Base-by-base conservation (phyloP, 805 yeast genomes). In the Wickerhamomyces sydowiorum region DNA sequence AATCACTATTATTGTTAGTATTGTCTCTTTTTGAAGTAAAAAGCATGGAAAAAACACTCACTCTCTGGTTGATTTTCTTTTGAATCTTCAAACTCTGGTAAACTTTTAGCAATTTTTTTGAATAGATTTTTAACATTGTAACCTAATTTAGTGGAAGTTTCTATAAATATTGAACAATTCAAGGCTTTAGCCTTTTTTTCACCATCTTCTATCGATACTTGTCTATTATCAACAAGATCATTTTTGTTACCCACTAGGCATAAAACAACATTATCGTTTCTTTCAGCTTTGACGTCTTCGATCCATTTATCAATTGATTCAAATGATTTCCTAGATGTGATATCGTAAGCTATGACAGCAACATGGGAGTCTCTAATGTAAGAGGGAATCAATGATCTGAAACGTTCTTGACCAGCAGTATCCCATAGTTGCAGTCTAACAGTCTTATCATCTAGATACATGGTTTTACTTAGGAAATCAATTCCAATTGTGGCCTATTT, bases 391-490 rank as follows among this genome's bases (percentile, higher is more conserved):
- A 93, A 75, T 15, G 96, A 85, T 57, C 98, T 73, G 70, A 93
- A 93, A 53, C 99, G 70, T 63, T 93, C 99, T 65, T 90, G 98
- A 14, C 98, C 96, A 1, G 96, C 96, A 4, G 98, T 90, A 61
- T 90, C 98, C 98, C 99, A 93, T 44, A 93, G 69, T 66, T 93
- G 99, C 48, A 93, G 73, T 55, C 99, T 75, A 32, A 93, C 86
- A 3, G 99, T 93, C 52, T 91, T 89, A 63, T 93, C 98, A 52
- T 95, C 96, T 38, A 93, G 70, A 62, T 93, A 93, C 95, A 88
- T 87, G 5, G 96, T 89, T 60, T 86, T 91, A 31, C 95, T 86
- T 51, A 93, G 75, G 59, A 93, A 93, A 61, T 93, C 98, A 48
- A 93, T 93, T 21, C 99, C 99, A 41, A 93, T 89, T 1, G 99